Evolutionary conservation across 441 rosid species (phyloP), one percentile per base, ranked within the genome.

Genomic region (Geranium incanum): DNA sequence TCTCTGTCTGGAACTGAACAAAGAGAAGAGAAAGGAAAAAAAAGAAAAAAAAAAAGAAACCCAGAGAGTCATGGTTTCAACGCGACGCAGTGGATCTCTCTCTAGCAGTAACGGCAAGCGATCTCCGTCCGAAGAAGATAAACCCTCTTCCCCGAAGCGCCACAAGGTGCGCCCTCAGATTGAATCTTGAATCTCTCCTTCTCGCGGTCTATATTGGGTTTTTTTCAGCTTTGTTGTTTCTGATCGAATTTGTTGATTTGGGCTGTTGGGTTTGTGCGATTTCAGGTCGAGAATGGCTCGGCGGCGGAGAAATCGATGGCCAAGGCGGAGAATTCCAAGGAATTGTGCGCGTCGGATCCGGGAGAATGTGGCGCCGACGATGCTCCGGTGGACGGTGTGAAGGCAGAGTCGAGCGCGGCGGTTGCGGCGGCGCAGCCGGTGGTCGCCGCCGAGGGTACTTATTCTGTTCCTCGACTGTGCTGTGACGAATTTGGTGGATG

Each of bases 51-150:
- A 72, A 21, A n/a, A 15, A 37, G 11, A 52, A 76, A 75, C 65
- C 70, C 73, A 70, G 84, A 75, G 79, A 86, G 82, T 76, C 86
- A 89, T 89, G 95, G 95, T 88, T 80, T 88, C 91, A 45, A 88
- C 95, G 74, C 85, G 93, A 73, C 83, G 95, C 74, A 88, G 89
- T 85, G 95, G 93, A 88, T 85, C 95, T 88, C 81, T 86, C 77
- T 77, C 93, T 19, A 86, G 87, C 69, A 86, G 81, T 73, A 85
- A 71, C 71, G 81, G 75, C 80, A 89, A 89, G 81, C 82, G 88
- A 86, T 86, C 92, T 74, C 86, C 88, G 48, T 89, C 95, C 67
- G 79, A 88, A 4, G 95, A 86, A 67, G 95, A 86, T 36, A 87
- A 86, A 75, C 85, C 89, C 63, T 81, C 89, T 52, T 89, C 95